Base-by-base conservation (phyloP, 169 alveolate species). In the Plasmodium billcollinsi region DNA sequence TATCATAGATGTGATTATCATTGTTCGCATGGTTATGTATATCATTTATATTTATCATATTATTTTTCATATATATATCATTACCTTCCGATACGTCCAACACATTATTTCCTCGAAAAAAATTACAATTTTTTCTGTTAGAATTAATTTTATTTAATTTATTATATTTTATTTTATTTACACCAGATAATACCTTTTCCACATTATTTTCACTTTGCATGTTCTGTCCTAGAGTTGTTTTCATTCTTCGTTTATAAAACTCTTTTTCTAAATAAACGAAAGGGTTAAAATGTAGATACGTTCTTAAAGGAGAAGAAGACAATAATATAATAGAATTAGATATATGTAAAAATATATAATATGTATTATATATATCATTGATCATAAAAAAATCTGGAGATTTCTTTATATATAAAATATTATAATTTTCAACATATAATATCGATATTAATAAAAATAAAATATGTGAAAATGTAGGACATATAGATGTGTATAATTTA, bases 371-470 rank as follows among this genome's bases (percentile, higher is more conserved):
- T 83, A 69, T 69, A 83, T 83, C 91, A 50, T 54, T 56, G 50
- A 63, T 83, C 73, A 83, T 54, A 26, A 54, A 83, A 21, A 69
- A 83, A 24, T 83, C 83, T 33, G 56, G 83, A 29, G n/a, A 56
- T 72, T 83, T 83, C 59, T 47, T 24, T 56, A 83, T 39, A 83
- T 83, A 62, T 33, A 83, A 67, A 83, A 83, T 83, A 67, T 83
- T 83, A 61, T 83, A 83, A 58, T 83, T 83, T 83, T 83, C 91
- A n/a, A 83, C 56, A 62, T 83, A 73, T 63, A 83, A 24, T 33
- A 83, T 83, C 0, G 91, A 83, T 29, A 83, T 50, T 20, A 83
- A 83, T 18, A 69, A 56, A 63, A 83, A 83, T 18, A 83, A 11
- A 39, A 83, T 83, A 29, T 83, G 91, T 0, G 91, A 72, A 83